Evolutionary conservation across 768 basidiomycete species (phyloP).

Genomic region (Phallus indusiatus): DNA sequence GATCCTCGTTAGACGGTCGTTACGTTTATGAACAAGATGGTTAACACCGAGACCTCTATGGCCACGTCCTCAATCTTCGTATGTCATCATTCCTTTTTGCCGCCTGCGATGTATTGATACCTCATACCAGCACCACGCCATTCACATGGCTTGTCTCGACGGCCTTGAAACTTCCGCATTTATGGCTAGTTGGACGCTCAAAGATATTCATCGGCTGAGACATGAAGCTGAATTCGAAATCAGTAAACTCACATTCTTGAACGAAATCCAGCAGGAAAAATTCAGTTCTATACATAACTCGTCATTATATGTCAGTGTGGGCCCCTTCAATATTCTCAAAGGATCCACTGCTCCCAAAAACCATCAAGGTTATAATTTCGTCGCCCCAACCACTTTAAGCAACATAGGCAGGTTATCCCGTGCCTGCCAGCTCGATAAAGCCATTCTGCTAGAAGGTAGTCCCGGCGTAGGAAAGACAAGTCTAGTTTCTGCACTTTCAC

Average conservation of each 20-base stretch:
- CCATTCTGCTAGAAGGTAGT: conserved; percentile 92
- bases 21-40: conserved; percentile 65
- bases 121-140: conserved; percentile 70
- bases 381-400: conserved; percentile 79
- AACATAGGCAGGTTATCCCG: conserved; percentile 86
- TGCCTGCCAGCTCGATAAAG: conserved; percentile 83
- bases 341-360: conserved; percentile 34
- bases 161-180: conserved; percentile 72
- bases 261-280: conserved; percentile 12
- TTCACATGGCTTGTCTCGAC: conserved; percentile 87
- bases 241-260: conserved; percentile 43
- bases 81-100: conserved; percentile 20
- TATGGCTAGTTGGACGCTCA: conserved; percentile 50
- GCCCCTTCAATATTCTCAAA: conserved; percentile 60
- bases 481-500: conserved; percentile 79
- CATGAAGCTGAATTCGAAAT: conserved; percentile 47
- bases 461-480: conserved; percentile 99
- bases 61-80: conserved; percentile 56
- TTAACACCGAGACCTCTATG: conserved; percentile 25
- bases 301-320: conserved; percentile 42
- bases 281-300: conserved; percentile 18
- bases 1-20: conserved; percentile 69
- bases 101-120: conserved; percentile 2
- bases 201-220: conserved; percentile 53
- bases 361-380: conserved; percentile 57